These are phyloP conservation scores for Betula pendula DNA, from an alignment of 306 rosid species.

Conservation along the genomic window DNA sequence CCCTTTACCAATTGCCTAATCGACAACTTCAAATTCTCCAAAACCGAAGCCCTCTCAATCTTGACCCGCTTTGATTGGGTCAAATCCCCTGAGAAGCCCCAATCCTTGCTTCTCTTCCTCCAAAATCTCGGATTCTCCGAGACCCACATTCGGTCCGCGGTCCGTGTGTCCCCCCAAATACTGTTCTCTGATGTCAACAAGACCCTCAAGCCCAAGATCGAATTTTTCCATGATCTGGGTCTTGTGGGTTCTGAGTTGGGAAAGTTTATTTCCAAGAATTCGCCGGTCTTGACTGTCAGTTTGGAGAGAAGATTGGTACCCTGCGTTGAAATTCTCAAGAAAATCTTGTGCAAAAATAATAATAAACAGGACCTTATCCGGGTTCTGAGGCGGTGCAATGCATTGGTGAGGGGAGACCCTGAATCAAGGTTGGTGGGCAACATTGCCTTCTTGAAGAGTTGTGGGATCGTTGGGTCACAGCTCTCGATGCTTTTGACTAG, in stretches of 20 bases:
- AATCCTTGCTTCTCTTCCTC: slow-evolving; percentile 36
- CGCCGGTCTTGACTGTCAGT: slow-evolving; percentile 43
- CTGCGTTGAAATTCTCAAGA: slow-evolving; percentile 43
- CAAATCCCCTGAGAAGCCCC: slow-evolving; percentile 34
- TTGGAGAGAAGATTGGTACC: slow-evolving; percentile 49
- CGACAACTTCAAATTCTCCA: slow-evolving; percentile 35
- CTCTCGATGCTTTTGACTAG: slow-evolving; percentile 42
- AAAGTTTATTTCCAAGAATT: slow-evolving; percentile 33
- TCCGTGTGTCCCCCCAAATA: slow-evolving; percentile 30
- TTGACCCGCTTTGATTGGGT: slow-evolving; percentile 12
- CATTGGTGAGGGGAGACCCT: slow-evolving; percentile 22
- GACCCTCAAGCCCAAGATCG: slow-evolving; percentile 51
- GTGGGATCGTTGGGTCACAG: slow-evolving; percentile 53
- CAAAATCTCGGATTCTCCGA: slow-evolving; percentile 45
- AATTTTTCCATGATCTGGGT: slow-evolving; percentile 49
- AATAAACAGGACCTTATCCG: slow-evolving; percentile 27
- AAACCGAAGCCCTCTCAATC: slow-evolving; percentile 25
- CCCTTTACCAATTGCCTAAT: slow-evolving; percentile 26
- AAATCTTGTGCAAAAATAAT: slow-evolving; percentile 17
- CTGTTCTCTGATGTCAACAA: slow-evolving; percentile 41
- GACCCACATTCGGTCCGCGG: slow-evolving; percentile 30
- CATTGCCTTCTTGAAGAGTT: slow-evolving; percentile 42
- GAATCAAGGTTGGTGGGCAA: slow-evolving; percentile 26
- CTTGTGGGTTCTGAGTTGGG: slow-evolving; percentile 34
- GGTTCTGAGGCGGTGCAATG: slow-evolving; percentile 27